Base-by-base conservation (phyloP, 192 early-diverging fungal genomes). In the Backusella psychrophila region DNA sequence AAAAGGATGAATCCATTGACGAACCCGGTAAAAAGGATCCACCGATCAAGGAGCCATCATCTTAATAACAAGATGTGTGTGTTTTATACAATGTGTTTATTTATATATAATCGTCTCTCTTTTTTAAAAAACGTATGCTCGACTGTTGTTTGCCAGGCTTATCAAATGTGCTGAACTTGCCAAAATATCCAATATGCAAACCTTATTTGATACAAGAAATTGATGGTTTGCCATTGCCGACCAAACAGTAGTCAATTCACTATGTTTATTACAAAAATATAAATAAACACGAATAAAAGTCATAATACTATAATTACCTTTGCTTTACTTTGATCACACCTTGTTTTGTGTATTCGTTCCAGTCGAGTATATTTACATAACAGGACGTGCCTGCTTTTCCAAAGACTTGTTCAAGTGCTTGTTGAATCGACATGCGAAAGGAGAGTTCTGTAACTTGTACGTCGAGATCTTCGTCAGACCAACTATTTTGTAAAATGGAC, bases 301-400 rank as follows among this genome's bases (percentile, higher is more conserved):
- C 0, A 38, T 69, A 15, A 21, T 33, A 19, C 7, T n/a, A 3
- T 17, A 31, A 33, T 75, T 75, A 80, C 82, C 76, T 77, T 66
- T 75, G 74, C 23, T 65, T 69, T 1, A 80, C 70, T 65, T 80
- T 77, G 21, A 83, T 68, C 52, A 83, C 78, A 3, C 78, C 82
- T 8, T 21, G 41, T 23, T 75, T 70, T 11, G 68, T 41, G 14
- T 66, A 34, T 23, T 77, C 67, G 31, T 83, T 63, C 82, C 82
- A 83, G 26, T 83, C 76, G 7, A 83, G 69, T 14, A 83, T 53
- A 11, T 77, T 79, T 0, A 83, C 46, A 33, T 69, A 49, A 15
- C 66, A 29, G n/a, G 74, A 42, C 7, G 74, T 42, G n/a, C 82
- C 82, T 15, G 74, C 74, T 4, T 63, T 63, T 41, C 82, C 82